Conservation (phyloP, 345 rosid species). For the Sonneratia caseolaris region DNA sequence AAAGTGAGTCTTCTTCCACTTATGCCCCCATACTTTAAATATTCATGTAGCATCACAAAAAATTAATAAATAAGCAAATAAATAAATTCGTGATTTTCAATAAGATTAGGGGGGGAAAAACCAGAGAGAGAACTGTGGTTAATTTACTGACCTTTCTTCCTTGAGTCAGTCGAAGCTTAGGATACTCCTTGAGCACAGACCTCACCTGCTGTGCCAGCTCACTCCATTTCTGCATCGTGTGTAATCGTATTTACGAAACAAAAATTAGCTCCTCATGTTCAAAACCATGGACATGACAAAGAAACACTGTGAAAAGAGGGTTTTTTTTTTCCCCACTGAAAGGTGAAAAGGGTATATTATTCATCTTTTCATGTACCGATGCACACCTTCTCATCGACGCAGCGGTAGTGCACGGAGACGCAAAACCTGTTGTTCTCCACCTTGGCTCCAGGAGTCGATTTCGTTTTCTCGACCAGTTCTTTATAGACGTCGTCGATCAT, state of each 20-base stretch:
- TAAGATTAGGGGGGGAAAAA: too few species aligned
- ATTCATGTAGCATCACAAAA: not conserved
- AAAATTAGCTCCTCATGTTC: not conserved
- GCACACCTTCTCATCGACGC: slow-evolving; percentile 72
- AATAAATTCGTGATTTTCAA: not conserved
- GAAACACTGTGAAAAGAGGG: not conserved
- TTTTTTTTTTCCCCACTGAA: too few species aligned
- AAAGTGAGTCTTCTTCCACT: not conserved
- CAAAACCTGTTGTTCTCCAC: slow-evolving; percentile 91
- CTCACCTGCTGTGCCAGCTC: slow-evolving; percentile 55
- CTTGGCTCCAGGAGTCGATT: slow-evolving; percentile 56
- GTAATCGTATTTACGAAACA: not conserved
- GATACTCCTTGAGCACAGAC: slow-evolving; percentile 55
- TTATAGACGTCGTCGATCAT: slow-evolving; percentile 69
- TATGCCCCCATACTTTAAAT: too few species aligned
- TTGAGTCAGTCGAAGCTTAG: slow-evolving; percentile 54
- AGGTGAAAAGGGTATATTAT: not conserved
- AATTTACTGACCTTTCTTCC: slow-evolving; percentile 65
- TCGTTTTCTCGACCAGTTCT: slow-evolving; percentile 51
- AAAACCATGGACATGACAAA: not conserved
- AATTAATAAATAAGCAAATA: not conserved
- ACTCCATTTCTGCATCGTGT: slow-evolving; percentile 52
- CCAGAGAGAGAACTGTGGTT: too few species aligned
- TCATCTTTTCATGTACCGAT: not conserved
- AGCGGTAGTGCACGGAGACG: slow-evolving; percentile 74